Base-by-base conservation (phyloP, 2,329 filamentous ascomycete species). In the Fonsecaea monophora region DNA sequence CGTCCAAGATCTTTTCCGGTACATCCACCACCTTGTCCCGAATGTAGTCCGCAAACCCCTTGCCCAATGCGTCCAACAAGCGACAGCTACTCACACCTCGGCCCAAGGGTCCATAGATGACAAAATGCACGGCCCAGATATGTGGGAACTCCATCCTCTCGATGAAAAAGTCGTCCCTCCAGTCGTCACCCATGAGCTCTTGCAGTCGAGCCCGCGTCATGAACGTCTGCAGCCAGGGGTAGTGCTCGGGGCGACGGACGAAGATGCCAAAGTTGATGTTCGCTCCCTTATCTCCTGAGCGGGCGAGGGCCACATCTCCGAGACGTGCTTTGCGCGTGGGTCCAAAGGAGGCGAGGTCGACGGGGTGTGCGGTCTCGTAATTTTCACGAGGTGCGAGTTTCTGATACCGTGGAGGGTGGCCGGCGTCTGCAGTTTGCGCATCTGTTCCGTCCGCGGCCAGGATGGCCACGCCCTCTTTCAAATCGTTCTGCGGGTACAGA, bases 41-140 rank as follows among this genome's bases (percentile, higher is more conserved):
- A 38, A 85, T 71, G 73, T 82, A 86, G 75, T 86, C 84, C 13
- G 78, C 82, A 71, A 85, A 84, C 0, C 83, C 83, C 71, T 86
- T 86, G 1, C 82, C 85, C 68, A 86, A 75, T 10, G 76, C 75
- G 75, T 86, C 84, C 18, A 86, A 68, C 45, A 78, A 72, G 30
- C 75, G 78, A 9, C 80, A 82, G 64, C 82, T 83, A 68, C 82
- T 85, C 3, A 86, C 82, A 0, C 80, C 80, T 0, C 78, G 66
- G 0, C 79, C 81, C 15, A 84, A 72, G 21, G 78, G 76, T 2
- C 82, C 82, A 64, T 84, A 84, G 1, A 84, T 74, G 9, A 84
- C 82, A 74, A 83, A 85, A 68, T 86, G 80, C 21, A 85, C 83
- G 0, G 82, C 82, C 38, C 73, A 73, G 0, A 84, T 77, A 3